Base-by-base conservation (phyloP, 768 basidiomycete species). In the Brasilioporus rufonigricans region DNA sequence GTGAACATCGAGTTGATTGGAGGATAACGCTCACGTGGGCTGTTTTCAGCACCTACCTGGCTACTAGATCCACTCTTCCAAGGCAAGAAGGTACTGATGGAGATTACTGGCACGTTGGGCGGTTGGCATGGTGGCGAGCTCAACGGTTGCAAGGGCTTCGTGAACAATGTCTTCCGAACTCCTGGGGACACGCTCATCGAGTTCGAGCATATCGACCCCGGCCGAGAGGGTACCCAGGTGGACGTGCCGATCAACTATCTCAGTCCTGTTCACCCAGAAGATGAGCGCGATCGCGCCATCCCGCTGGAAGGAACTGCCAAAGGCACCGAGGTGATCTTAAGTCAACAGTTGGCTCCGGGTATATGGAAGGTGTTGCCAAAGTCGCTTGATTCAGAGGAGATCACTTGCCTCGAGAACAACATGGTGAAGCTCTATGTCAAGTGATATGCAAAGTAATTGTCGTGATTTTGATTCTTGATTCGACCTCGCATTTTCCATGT, bases 221-320 rank as follows among this genome's bases (percentile, higher is more conserved):
- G 67, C 38, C 63, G 66, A 29, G 70, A 68, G 23, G 69, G 69
- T 27, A 68, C 73, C 24, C 66, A 66, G 9, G 60, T 69, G 18
- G 72, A 79, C 21, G 71, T 76, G 18, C 74, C 76, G 21, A 68
- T 75, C 55, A 66, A 63, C 41, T 80, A 77, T 51, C 68, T 83
- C 24, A 64, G 58, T 3, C 77, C 80, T 5, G 64, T 79, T 9
- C 65, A 56, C 14, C 80, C 81, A 0, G 53, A 58, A 2, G 51
- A 60, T 13, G 71, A 67, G 40, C 77, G 74, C 9, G 78, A 85
- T 40, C 75, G 74, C 36, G 85, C 82, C 6, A 56, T 87, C 39
- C 74, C 77, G 21, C 67, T 84, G 49, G 72, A 74, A 6, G 84
- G 81, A 1, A 53, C 61, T 19, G 56, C 68, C 35, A 77, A 71